Evolutionary conservation across 768 basidiomycete species (phyloP), one percentile per base, ranked within the genome.

Genomic region (Ephemerocybe angulata): DNA sequence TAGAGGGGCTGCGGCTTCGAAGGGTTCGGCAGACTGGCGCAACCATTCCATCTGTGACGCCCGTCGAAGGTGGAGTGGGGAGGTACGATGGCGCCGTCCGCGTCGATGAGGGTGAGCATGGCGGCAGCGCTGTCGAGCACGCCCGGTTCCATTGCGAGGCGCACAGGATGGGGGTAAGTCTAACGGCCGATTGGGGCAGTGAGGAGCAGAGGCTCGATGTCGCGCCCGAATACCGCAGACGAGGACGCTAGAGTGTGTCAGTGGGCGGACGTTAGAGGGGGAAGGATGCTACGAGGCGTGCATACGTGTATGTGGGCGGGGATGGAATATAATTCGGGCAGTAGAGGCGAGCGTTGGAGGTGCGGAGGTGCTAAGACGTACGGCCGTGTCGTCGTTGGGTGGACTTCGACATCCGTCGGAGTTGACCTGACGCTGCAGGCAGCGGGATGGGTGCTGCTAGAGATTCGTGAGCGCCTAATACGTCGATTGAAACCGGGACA

Each of bases 161-260:
- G 37, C 89, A 80, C 0, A 88, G 81, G 49, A 84, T 87, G 28
- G 81, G 65, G 90, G 90, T 0, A 89, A 88, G 63, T 90, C 86
- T 52, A 71, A 69, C 17, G 46, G 28, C 17, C 21, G 12, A 52
- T 65, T 65, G 48, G 59, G 54, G 53, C 63, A 52, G 75, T 74
- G 61, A 68, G 72, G 46, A 48, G 43, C 62, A 70, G 68, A 48
- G 86, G 86, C 60, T 93, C 92, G 59, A 95, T 92, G 67, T 95
- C 92, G 33, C 92, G 84, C 70, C 94, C 92, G 56, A 95, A 95
- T 54, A 94, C 94, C 31, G 91, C 91, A 1, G 90, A 93, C 0
- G 89, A 89, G 0, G 89, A 90, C 0, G 90, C 92, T 62, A 89
- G 79, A 1, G 76, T 77, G 60, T 10, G 17, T 25, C 13, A n/a